Percentiles rank a stretch among this genome's conserved stretches.
Conservation (phyloP, 140 eudicot genomes). For the Bidens hawaiensis region DNA sequence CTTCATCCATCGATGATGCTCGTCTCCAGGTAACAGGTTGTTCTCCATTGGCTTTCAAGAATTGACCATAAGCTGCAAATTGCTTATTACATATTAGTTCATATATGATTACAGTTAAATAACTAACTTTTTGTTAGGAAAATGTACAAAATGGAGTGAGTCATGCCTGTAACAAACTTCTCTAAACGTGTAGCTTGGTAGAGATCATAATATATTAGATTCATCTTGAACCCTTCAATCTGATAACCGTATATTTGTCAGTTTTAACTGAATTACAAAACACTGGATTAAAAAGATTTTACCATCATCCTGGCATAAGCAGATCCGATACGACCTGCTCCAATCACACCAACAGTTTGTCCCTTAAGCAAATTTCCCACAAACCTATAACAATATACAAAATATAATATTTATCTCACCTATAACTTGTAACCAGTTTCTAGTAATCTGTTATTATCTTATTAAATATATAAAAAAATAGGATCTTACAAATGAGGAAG, state of each 20-base stretch:
- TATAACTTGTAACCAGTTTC: background rate
- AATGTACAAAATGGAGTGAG: background rate
- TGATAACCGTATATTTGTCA: slow-evolving; percentile 24
- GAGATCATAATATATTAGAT: slow-evolving; percentile 85
- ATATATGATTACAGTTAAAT: background rate
- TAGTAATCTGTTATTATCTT: background rate
- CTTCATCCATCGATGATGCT: slow-evolving; percentile 94
- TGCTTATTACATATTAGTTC: slow-evolving; percentile 2
- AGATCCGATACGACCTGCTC: slow-evolving; percentile 99
- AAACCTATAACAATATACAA: slow-evolving; percentile 44
- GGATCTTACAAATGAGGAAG: slow-evolving; percentile 88
- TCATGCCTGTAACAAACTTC: slow-evolving; percentile 92
- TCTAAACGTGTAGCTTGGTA: slow-evolving; percentile 97
- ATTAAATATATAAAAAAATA: no score
- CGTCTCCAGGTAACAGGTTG: slow-evolving; percentile 94
- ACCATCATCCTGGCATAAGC: slow-evolving; percentile 99
- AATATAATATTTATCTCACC: background rate
- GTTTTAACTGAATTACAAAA: background rate
- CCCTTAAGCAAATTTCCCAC: slow-evolving; percentile 99
- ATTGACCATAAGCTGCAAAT: slow-evolving; percentile 93
- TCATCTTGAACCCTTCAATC: slow-evolving; percentile 99
- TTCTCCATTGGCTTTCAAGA: slow-evolving; percentile 94
- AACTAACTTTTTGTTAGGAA: no score
- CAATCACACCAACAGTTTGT: slow-evolving; percentile 98
- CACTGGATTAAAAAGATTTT: slow-evolving; percentile 2